Evolutionary conservation across 345 rosid species (phyloP).

Genomic region (Nasturtium officinale): DNA sequence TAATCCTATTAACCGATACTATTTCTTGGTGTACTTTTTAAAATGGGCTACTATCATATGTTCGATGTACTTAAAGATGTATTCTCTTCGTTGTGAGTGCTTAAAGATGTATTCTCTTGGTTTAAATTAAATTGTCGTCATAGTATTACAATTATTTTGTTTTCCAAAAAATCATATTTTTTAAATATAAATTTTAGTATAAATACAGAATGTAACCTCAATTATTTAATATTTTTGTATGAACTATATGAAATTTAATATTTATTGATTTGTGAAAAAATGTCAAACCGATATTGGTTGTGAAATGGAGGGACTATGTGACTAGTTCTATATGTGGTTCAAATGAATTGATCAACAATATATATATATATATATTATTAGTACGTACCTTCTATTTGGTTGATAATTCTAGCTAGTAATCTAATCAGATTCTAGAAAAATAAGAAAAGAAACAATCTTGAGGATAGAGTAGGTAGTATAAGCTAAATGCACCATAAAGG

Average conservation of each 20-base stretch:
- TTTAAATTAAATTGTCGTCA: too few species aligned
- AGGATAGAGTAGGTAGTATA: conserved; percentile 32
- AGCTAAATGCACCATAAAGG: conserved; percentile 31
- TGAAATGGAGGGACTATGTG: not conserved
- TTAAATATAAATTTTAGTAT: not conserved
- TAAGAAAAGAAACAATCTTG: conserved; percentile 10
- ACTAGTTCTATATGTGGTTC: not conserved
- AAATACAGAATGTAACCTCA: not conserved
- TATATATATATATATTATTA: not conserved
- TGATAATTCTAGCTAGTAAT: conserved; percentile 1
- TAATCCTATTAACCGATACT: not conserved
- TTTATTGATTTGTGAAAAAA: not conserved
- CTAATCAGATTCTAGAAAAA: not conserved
- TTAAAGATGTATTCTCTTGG: not conserved
- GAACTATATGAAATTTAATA: not conserved
- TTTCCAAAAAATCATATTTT: too few species aligned
- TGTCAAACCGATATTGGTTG: not conserved
- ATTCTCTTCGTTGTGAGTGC: not conserved
- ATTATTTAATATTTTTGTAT: too few species aligned
- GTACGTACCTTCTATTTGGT: not conserved
- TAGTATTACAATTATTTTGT: too few species aligned
- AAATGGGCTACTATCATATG: not conserved
- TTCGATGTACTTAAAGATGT: too few species aligned
- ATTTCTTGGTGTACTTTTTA: not conserved
- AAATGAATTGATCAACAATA: not conserved